phyloP scores from a whole-genome alignment of 805 yeast species.

The Cyberlindnera americana region DNA sequence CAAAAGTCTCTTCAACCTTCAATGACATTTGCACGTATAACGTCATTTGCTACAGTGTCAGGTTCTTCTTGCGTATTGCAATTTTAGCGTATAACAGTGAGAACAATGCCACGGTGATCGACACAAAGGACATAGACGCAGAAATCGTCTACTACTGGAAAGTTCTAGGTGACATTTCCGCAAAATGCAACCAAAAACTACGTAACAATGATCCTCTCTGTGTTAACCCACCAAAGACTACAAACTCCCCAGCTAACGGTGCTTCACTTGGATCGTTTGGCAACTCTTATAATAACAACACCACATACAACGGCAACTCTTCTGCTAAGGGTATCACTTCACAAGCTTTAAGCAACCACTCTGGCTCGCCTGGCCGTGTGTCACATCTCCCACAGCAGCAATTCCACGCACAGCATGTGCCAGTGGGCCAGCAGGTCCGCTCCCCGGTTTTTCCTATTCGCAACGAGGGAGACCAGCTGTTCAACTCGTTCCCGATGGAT shows the following conservation, averaged over 20 bases:
- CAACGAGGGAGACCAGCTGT: neutral
- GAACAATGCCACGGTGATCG: constrained; percentile 3
- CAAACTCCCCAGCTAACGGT: neutral
- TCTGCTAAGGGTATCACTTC: no score
- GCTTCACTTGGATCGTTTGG: neutral
- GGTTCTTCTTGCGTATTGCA: constrained; percentile 22
- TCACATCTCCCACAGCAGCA: constrained; percentile 1
- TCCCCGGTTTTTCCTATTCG: neutral
- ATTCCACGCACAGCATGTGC: neutral
- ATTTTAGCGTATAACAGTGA: constrained; percentile 20
- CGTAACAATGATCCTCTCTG: constrained; percentile 7
- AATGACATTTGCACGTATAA: constrained; percentile 11
- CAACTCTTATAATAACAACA: neutral
- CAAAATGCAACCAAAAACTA: constrained; percentile 1
- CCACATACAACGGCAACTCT: no score
- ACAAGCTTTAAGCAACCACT: no score
- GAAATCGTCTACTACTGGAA: constrained; percentile 9
- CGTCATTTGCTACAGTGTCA: constrained; percentile 14
- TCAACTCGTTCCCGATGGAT: constrained; percentile 1
- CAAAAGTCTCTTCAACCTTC: neutral
- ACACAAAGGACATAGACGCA: neutral
- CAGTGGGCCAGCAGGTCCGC: neutral
- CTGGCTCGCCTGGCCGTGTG: no score
- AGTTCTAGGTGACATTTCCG: constrained; percentile 1
- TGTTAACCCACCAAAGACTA: constrained; percentile 4